These are phyloP conservation scores for Zygnema cylindricum DNA, from an alignment of 139 green algal genomes.

Conservation along the genomic window DNA sequence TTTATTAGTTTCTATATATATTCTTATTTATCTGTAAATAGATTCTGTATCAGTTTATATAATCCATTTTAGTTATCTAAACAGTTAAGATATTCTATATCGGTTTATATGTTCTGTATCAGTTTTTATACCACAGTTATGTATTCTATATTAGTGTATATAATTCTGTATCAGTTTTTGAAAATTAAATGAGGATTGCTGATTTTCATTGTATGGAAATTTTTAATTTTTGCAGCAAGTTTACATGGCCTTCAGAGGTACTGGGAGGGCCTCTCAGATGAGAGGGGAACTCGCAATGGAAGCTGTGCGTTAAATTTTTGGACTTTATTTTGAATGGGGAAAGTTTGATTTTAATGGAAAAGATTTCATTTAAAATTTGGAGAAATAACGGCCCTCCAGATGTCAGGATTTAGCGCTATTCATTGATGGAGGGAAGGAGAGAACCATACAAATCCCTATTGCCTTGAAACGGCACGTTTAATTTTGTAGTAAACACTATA, in stretches of 20 bases:
- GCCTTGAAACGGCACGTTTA: no score
- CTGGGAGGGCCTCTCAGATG: neutral
- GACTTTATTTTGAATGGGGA: no score
- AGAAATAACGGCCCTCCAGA: no score
- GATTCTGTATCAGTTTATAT: neutral
- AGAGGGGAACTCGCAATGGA: neutral
- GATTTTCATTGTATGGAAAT: neutral
- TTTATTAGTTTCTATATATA: neutral
- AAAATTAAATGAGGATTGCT: neutral
- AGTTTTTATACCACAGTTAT: neutral
- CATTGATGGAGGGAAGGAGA: no score
- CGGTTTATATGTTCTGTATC: neutral
- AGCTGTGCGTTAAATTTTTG: no score
- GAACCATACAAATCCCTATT: no score
- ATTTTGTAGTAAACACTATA: no score
- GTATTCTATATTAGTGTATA: neutral
- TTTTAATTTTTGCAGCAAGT: constrained; percentile 6
- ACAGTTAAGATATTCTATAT: neutral
- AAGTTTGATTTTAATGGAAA: no score
- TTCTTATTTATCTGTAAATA: neutral
- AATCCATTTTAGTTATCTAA: neutral
- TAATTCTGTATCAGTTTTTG: neutral
- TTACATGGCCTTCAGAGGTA: neutral
- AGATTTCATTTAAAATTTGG: no score
- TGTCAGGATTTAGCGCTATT: no score